Evolutionary conservation across 2,329 filamentous ascomycete species (phyloP).

Genomic region (Plenodomus biglobosus): DNA sequence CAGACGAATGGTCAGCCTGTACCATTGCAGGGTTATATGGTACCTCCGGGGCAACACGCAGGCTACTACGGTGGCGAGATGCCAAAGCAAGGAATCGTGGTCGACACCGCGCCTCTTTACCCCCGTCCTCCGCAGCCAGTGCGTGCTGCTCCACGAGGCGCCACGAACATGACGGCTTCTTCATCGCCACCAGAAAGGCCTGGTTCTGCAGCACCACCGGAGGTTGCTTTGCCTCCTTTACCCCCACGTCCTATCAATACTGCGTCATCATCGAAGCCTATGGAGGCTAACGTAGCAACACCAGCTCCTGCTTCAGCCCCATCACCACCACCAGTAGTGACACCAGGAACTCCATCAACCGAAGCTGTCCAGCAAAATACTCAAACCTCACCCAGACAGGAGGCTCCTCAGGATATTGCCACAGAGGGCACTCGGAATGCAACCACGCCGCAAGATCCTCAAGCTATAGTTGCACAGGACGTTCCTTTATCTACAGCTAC

Average conservation of each 20-base stretch:
- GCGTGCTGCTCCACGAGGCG: constrained; percentile 11
- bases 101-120: constrained; percentile 4
- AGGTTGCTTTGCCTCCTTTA: neutral
- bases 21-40: constrained; percentile 21
- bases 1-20: constrained; percentile 23
- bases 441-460: neutral
- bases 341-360: neutral
- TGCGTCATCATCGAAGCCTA: neutral
- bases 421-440: neutral
- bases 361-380: too few relatives aligned
- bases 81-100: constrained; percentile 12
- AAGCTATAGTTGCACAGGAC: too few relatives aligned
- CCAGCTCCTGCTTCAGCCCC: neutral
- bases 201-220: constrained; percentile 5
- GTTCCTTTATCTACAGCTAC: neutral
- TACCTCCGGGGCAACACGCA: constrained; percentile 12
- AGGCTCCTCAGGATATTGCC: neutral
- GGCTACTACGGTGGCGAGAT: constrained; percentile 19
- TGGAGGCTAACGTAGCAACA: neutral
- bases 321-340: neutral
- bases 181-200: constrained; percentile 9
- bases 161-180: constrained; percentile 1
- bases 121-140: constrained; percentile 18
- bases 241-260: neutral
- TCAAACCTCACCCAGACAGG: neutral